These are phyloP conservation scores for Lachnum nothofagi DNA, from an alignment of 2,329 filamentous ascomycete species.

Conservation along the genomic window DNA sequence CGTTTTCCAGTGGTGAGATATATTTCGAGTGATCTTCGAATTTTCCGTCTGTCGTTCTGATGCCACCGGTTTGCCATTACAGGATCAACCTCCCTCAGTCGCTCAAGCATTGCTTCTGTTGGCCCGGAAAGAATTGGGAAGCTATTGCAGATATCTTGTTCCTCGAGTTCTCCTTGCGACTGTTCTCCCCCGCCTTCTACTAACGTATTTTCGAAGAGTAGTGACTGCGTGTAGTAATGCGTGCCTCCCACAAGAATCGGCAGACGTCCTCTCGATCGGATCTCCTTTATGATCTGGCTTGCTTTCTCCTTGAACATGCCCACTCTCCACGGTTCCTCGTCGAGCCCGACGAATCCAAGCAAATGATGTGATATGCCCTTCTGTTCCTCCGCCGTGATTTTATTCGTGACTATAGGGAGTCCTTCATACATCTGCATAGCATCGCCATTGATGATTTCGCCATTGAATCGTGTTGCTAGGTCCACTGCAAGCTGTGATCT, in stretches of 20 bases:
- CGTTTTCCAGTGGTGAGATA: constrained; percentile 74
- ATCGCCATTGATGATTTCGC: constrained; percentile 94
- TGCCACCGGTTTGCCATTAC: constrained; percentile 90
- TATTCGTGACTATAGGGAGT: constrained; percentile 91
- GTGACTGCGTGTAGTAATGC: constrained; percentile 87
- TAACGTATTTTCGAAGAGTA: constrained; percentile 73
- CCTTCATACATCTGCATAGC: constrained; percentile 97
- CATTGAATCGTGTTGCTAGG: constrained; percentile 74
- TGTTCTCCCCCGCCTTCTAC: constrained; percentile 36
- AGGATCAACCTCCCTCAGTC: constrained; percentile 76
- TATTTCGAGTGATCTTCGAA: constrained; percentile 83
- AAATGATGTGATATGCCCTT: constrained; percentile 82
- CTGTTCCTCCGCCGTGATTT: constrained; percentile 70
- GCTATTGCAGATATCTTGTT: constrained; percentile 38
- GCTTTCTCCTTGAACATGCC: constrained; percentile 70
- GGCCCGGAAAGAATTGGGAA: constrained; percentile 69
- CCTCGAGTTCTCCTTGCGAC: constrained; percentile 25
- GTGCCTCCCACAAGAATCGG: constrained; percentile 92
- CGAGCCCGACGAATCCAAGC: constrained; percentile 69
- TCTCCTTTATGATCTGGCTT: constrained; percentile 65
- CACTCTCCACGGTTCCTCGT: constrained; percentile 79
- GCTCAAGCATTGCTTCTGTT: constrained; percentile 66
- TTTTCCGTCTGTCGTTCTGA: constrained; percentile 86
- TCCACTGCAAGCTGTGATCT: constrained; percentile 62
- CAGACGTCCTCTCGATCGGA: constrained; percentile 69